phyloP scores from a whole-genome alignment of 768 basidiomycete genomes.

The Boletus coccyginus region DNA sequence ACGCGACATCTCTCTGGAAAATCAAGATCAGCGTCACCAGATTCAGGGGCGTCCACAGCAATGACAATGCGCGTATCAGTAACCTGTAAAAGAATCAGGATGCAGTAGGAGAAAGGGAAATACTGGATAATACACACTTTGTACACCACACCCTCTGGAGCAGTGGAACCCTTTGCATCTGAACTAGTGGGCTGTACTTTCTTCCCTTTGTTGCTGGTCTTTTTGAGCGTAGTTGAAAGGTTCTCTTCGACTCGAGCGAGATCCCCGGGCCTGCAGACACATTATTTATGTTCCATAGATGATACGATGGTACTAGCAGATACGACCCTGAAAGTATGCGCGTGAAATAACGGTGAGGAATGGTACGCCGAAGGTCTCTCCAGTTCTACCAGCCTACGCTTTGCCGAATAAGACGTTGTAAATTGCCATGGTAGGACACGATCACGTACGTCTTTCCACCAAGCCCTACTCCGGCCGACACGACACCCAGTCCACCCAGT shows the following conservation, averaged over 20 bases:
- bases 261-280: slow-evolving; percentile 69
- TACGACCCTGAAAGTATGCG: slow-evolving; percentile 77
- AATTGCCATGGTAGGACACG: background rate
- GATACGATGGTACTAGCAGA: background rate
- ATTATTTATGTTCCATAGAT: slow-evolving; percentile 6
- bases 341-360: slow-evolving; percentile 65
- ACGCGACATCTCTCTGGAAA: slow-evolving; percentile 83
- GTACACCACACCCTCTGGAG: slow-evolving; percentile 82
- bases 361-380: slow-evolving; percentile 83
- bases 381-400: slow-evolving; percentile 78
- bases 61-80: slow-evolving; percentile 80
- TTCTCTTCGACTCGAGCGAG: slow-evolving; percentile 82
- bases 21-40: slow-evolving; percentile 62
- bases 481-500: slow-evolving; percentile 67
- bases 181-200: slow-evolving; percentile 30
- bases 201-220: slow-evolving; percentile 47
- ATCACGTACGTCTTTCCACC: slow-evolving; percentile 83
- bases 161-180: slow-evolving; percentile 38
- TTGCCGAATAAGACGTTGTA: slow-evolving; percentile 24
- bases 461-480: slow-evolving; percentile 75
- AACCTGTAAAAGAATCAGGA: slow-evolving; percentile 44
- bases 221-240: slow-evolving; percentile 42
- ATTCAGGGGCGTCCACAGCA: slow-evolving; percentile 66
- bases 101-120: background rate
- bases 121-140: slow-evolving; percentile 44